Evolutionary conservation across 805 yeast species (phyloP).

Genomic region (Candida odintsovae): DNA sequence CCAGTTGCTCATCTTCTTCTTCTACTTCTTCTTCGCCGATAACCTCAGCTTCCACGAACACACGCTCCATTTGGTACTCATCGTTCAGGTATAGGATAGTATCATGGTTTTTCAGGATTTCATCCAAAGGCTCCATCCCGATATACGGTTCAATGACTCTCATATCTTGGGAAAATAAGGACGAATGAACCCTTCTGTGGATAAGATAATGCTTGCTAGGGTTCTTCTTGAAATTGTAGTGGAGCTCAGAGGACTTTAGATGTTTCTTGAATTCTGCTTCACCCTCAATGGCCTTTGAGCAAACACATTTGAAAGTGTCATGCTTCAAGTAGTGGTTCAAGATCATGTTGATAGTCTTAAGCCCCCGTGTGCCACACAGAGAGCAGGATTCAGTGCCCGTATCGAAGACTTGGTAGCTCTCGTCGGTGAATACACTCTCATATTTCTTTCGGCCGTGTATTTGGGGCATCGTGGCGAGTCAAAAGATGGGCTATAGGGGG

Average conservation of each 20-base stretch:
- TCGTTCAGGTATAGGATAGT: neutral
- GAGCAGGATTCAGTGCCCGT: neutral
- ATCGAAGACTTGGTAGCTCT: neutral
- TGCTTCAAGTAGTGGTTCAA: neutral
- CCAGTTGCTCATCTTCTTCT: neutral
- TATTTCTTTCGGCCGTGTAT: neutral
- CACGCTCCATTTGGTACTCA: neutral
- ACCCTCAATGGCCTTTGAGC: neutral
- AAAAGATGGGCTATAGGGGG: too few relatives aligned
- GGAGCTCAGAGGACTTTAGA: neutral
- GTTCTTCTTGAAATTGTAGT: neutral
- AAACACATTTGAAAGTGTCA: neutral
- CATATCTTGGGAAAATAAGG: neutral
- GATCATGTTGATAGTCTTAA: neutral
- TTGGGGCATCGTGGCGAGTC: neutral
- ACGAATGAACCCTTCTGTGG: neutral
- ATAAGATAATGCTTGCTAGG: neutral
- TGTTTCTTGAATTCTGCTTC: neutral
- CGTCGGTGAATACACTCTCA: neutral
- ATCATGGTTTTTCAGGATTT: neutral
- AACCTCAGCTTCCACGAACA: neutral
- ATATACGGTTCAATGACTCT: neutral
- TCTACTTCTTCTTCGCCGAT: neutral
- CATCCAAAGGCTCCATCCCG: neutral
- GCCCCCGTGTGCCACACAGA: neutral